Base-by-base conservation (phyloP, 1,284 basidiomycete genomes). In the Pascua guehoae region DNA sequence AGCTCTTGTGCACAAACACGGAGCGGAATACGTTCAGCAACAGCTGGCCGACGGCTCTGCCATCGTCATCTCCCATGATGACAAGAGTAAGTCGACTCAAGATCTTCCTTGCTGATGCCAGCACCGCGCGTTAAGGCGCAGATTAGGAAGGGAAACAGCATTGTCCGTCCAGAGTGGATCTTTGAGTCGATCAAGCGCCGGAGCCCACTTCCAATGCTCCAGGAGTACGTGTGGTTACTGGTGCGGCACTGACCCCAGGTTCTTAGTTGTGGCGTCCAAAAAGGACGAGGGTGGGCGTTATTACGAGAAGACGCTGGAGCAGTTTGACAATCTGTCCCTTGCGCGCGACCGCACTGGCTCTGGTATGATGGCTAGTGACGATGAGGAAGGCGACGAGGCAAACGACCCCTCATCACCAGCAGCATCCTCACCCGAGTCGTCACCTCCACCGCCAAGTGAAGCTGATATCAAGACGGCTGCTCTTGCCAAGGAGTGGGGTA, bases 121-220 rank as follows among this genome's bases (percentile, higher is more conserved):
- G 74, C 66, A 39, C 70, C 77, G 15, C 58, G 68, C 50, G 72
- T 68, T 36, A 74, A 71, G 82, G 68, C 80, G 83, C 66, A 86
- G 84, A 72, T 70, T 39, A 66, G 69, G 43, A 72, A 75, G 41
- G 73, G 71, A 1, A 63, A 87, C 60, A 88, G 90, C 67, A 82
- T 94, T 49, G 78, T 95, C 54, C 85, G 82, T 53, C 89, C 92
- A 0, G 77, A 82, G 38, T 96, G 91, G 91, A 80, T 96, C 49
- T 71, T 81, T 46, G 88, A 91, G 66, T 91, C 86, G n/a, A 81
- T 93, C 45, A 78, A 81, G 4, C 77, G 80, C 37, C 81, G 80
- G 14, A 76, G 81, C 53, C 75, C 80, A 14, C 70, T 85, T 12
- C 86, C 89, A 0, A 72, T 91, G 47, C 79, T 78, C 40, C 85